Percentiles rank a stretch among this genome's conserved stretches.
Evolutionary conservation across 179 eudicot genomes (phyloP).

Genomic region (Gypsophila paniculata): DNA sequence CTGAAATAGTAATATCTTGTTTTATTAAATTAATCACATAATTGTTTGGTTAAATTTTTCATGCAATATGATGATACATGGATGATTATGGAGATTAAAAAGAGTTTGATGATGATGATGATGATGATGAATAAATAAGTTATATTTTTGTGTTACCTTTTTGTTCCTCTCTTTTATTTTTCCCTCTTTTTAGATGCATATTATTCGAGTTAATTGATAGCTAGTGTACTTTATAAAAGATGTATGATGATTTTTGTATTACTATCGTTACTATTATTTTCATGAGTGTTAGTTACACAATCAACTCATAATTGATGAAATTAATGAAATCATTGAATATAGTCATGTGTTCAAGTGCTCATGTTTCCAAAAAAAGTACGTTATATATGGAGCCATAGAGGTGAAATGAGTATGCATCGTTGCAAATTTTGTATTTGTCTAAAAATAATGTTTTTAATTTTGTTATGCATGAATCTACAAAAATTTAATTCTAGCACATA

Average conservation of each 20-base stretch:
- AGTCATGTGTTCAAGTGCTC: conserved; percentile 9
- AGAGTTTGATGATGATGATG: no score
- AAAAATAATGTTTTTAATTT: not conserved
- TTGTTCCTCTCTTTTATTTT: not conserved
- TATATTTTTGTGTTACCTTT: not conserved
- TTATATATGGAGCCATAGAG: not conserved
- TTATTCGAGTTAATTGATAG: not conserved
- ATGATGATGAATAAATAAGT: not conserved
- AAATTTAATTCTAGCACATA: not conserved
- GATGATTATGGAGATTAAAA: no score
- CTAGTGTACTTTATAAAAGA: not conserved
- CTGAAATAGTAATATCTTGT: no score
- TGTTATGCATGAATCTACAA: not conserved
- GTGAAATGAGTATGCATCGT: not conserved
- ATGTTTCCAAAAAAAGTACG: conserved; percentile 14
- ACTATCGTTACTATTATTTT: no score
- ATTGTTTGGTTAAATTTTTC: not conserved
- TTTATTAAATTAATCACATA: not conserved
- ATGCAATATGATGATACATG: conserved; percentile 3
- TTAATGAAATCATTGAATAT: not conserved
- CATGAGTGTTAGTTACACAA: not conserved
- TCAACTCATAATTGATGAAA: conserved; percentile 12
- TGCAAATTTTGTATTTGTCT: not conserved
- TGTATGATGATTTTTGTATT: not conserved
- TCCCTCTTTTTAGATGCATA: not conserved